Evolutionary conservation across 2,329 filamentous ascomycete genomes (phyloP), one percentile per base, ranked within the genome.

Genomic region (Furcasterigmium furcatum): DNA sequence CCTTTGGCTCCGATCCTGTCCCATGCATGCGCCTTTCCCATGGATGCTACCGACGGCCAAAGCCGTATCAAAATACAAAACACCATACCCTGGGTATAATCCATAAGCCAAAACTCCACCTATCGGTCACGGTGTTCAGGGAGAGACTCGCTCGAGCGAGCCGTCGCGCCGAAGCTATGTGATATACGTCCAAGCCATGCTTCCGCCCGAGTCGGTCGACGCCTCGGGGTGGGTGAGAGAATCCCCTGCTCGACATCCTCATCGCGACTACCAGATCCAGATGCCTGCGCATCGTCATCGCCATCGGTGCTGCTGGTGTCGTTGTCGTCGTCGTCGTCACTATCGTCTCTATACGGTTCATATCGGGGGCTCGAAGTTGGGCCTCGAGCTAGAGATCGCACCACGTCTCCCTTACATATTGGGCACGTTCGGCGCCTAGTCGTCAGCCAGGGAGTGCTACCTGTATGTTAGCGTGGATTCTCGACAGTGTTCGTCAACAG

Each of bases 331-430:
- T 70, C 74, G 1, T 77, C 71, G 20, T 72, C 70, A 29, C 68
- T 71, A 39, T 77, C 75, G 45, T 80, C 77, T n/a, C 65, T 72
- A 48, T 79, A 80, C 2, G 74, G 67, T 38, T 79, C 77, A 47
- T 80, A 79, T 25, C 73, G 67, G 14, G 76, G 75, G 34, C 67
- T 71, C 3, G 74, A 77, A 6, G 74, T 66, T 13, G 72, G 69
- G 9, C 74, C 73, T 25, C 72, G 74, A 16, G 82, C 77, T 52
- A 90, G 65, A 9, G 80, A 84, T 24, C 79, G 73, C 14, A 99
- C 92, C 29, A 99, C 94, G 61, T 99, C 94, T 41, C 91, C 91
- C 71, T 99, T 99, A 72, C 94, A 99, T 49, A 99, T 97, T 1
- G 94, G 94, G 58, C 94, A 99, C n/a, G 94, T 99, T 52, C 94